Base-by-base conservation (phyloP, 2,329 filamentous ascomycete species). In the Xylariaceae sp. region DNA sequence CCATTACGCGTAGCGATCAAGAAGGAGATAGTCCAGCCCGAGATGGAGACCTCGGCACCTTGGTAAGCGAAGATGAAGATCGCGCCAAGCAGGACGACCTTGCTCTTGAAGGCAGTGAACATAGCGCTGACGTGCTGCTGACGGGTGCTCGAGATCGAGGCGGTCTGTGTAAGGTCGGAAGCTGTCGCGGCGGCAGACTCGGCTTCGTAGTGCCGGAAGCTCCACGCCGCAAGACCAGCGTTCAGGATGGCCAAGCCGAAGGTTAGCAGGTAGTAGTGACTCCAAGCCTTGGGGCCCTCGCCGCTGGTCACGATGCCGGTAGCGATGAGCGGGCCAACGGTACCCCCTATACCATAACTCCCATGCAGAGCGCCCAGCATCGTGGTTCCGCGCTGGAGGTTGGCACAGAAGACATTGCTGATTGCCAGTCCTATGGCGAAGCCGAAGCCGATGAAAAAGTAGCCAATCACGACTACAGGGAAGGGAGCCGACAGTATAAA, bases 11-110 rank as follows among this genome's bases (percentile, higher is more conserved):
- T 77, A 37, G 76, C 75, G 62, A 93, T 89, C 30, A 94, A 69
- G 67, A 90, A 94, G 2, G 85, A 89, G 47, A 91, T 89, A 37
- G 91, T 83, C 89, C 88, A 94, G 39, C 88, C 87, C 0, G 84
- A 87, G 49, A 91, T 87, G 12, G 82, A 83, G 13, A 94, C 87
- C 64, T 94, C 88, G 28, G 85, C 84, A 26, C 87, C 88, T 63
- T 93, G 87, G 62, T 95, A 94, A 19, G 82, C 79, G 61, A 94
- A 93, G 61, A 93, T 86, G 68, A 93, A 93, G 9, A 88, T 62
- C 0, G 87, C 83, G 3, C 87, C 86, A 0, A 93, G 72, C 1
- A 93, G 64, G 0, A 89, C 87, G 4, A 81, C 73, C 24, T 77
- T 60, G 67, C 71, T 55, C 63, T 68, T 64, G 59, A 76, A 60